phyloP scores from a whole-genome alignment of 108 stramenopile genomes.

The Nitzschia putrida region DNA sequence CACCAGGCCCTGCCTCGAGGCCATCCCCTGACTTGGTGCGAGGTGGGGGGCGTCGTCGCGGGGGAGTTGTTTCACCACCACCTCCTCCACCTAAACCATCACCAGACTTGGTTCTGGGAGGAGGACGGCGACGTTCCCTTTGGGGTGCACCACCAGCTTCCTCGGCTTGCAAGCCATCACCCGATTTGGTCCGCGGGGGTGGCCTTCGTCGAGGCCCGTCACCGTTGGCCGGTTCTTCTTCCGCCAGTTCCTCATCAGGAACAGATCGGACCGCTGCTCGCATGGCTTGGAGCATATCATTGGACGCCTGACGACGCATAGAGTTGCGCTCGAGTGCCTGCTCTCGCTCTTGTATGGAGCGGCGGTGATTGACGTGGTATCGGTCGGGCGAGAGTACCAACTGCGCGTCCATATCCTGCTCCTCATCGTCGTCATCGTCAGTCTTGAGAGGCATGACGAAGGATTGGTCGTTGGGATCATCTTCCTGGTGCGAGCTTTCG shows the following conservation, averaged over 20 bases:
- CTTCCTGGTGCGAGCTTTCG: background rate
- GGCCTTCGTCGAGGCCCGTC: slow-evolving; percentile 14
- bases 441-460: slow-evolving; percentile 4
- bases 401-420: background rate
- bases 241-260: background rate
- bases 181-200: slow-evolving; percentile 35
- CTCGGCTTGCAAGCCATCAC: slow-evolving; percentile 13
- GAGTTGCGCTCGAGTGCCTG: slow-evolving; percentile 21
- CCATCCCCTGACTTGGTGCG: slow-evolving; percentile 40
- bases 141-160: background rate
- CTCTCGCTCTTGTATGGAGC: slow-evolving; percentile 8
- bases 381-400: background rate
- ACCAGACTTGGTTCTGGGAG: slow-evolving; percentile 33
- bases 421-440: slow-evolving; percentile 2
- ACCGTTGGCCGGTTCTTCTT: background rate
- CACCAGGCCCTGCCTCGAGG: slow-evolving; percentile 1
- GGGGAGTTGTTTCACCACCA: background rate
- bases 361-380: background rate
- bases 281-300: slow-evolving; percentile 20
- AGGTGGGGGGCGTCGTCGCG: slow-evolving; percentile 25
- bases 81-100: slow-evolving; percentile 16
- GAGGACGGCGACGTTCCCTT: slow-evolving; percentile 24
- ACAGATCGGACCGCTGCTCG: slow-evolving; percentile 8
- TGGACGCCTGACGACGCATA: slow-evolving; percentile 24
- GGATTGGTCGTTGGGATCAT: background rate